These are phyloP conservation scores for Colletotrichum tabaci DNA, from an alignment of 2,329 filamentous ascomycete genomes.

Conservation along the genomic window DNA sequence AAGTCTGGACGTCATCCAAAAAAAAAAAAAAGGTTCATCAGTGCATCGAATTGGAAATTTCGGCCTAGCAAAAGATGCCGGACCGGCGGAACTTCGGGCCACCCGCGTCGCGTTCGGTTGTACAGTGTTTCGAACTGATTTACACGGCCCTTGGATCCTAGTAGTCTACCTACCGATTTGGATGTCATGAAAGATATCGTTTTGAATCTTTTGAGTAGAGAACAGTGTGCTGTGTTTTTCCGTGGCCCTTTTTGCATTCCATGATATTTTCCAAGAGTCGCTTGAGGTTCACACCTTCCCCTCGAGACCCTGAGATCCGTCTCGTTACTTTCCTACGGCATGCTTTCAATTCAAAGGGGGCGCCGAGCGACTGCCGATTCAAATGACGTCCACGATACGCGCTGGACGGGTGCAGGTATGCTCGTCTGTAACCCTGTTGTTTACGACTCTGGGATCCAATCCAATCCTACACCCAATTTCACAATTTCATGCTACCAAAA, in stretches of 20 bases:
- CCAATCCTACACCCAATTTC: conserved; percentile 3
- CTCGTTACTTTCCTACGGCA: not conserved
- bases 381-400: not conserved
- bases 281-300: not conserved
- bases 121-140: not conserved
- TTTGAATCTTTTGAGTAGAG: too few species aligned
- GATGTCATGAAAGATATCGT: too few species aligned
- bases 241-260: not conserved
- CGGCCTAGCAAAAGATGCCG: conserved; percentile 30
- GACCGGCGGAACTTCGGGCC: conserved; percentile 41
- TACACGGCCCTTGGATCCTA: not conserved
- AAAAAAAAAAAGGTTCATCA: conserved; percentile 43
- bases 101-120: not conserved
- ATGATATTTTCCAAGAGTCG: not conserved
- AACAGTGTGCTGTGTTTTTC: too few species aligned
- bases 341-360: not conserved
- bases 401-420: not conserved
- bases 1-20: conserved; percentile 44
- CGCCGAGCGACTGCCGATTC: too few species aligned
- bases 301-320: not conserved
- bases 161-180: too few species aligned
- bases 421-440: not conserved
- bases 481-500: not conserved
- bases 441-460: not conserved
- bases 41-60: conserved; percentile 43